Evolutionary conservation across 2,329 filamentous ascomycete species (phyloP), one percentile per base, ranked within the genome.

Genomic region (Aspergillus arachidicola): DNA sequence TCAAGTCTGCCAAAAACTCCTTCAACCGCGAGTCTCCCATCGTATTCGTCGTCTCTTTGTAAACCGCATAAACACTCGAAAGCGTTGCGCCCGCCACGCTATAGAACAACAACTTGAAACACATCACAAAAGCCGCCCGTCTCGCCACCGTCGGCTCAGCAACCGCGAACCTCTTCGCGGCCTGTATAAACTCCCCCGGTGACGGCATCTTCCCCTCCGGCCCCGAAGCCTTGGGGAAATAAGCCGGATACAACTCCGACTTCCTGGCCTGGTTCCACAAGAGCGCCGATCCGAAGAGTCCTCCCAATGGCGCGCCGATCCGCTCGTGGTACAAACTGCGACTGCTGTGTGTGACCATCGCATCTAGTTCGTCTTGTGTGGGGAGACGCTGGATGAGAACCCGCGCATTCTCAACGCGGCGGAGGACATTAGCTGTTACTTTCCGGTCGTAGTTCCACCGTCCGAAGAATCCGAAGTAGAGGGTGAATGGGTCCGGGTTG

Each of bases 321-420:
- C 70, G 65, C n/a, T 57, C 32, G 41, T 69, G 56, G 63, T 75
- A 72, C 1, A 73, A n/a, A 34, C 48, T 28, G 3, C 58, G 64
- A 26, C 72, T 69, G 55, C 58, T 45, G 48, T 68, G 63, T n/a
- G 64, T 61, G 23, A 73, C 69, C 41, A 76, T 67, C 23, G 71
- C 72, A 63, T 79, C 76, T 26, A 78, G 53, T 58, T 79, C 77
- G 10, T 72, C 69, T 60, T 79, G 77, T 2, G 74, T 76, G 3
- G 70, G 70, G 7, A 60, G 26, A 11, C 77, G 72, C 30, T 71
- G 68, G 1, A 73, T 61, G 6, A 72, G 11, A 21, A 71, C 63
- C 23, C 68, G 68, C 19, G 59, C 62, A 12, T 67, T 65, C 19
- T 73, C 70, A 2, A 75, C 58, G 9, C 71, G 69, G 2, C 66